phyloP scores from a whole-genome alignment of 768 basidiomycete species.

The Grammothele lineata region DNA sequence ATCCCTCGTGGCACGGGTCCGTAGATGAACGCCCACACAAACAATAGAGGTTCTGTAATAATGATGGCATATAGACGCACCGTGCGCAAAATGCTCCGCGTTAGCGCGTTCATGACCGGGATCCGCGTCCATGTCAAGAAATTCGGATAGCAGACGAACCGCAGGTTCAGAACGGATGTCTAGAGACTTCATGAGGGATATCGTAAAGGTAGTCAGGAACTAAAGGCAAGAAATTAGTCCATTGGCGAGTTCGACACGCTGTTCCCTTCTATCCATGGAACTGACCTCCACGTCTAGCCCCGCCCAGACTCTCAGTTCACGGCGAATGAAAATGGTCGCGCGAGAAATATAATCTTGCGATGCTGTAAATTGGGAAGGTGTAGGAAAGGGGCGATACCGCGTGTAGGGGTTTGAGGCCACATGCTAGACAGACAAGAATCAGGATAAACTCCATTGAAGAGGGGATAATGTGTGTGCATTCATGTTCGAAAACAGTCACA shows the following conservation, averaged over 20 bases:
- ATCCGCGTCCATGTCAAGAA: constrained; percentile 73
- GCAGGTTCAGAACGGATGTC: constrained; percentile 91
- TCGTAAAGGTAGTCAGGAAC: constrained; percentile 86
- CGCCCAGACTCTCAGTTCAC: constrained; percentile 86
- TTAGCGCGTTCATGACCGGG: constrained; percentile 57
- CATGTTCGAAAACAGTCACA: too few species aligned
- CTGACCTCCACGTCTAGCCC: constrained; percentile 85
- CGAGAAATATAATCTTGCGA: constrained; percentile 72
- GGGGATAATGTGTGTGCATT: too few species aligned
- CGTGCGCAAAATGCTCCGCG: constrained; percentile 94
- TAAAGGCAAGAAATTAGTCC: constrained; percentile 23
- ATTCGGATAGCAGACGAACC: constrained; percentile 79
- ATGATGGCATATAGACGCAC: constrained; percentile 38
- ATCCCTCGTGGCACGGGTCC: too few species aligned
- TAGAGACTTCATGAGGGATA: constrained; percentile 88
- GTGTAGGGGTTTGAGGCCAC: constrained; percentile 86
- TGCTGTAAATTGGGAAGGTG: constrained; percentile 75
- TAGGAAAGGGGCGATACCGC: constrained; percentile 87
- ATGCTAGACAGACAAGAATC: constrained; percentile 48
- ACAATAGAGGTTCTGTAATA: background rate
- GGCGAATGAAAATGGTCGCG: constrained; percentile 74
- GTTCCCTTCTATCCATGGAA: constrained; percentile 2
- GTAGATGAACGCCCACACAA: background rate
- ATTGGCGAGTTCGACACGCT: background rate
- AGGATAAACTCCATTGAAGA: too few species aligned